Evolutionary conservation across 1,284 basidiomycete genomes (phyloP).

Genomic region (Stereum hirsutum): DNA sequence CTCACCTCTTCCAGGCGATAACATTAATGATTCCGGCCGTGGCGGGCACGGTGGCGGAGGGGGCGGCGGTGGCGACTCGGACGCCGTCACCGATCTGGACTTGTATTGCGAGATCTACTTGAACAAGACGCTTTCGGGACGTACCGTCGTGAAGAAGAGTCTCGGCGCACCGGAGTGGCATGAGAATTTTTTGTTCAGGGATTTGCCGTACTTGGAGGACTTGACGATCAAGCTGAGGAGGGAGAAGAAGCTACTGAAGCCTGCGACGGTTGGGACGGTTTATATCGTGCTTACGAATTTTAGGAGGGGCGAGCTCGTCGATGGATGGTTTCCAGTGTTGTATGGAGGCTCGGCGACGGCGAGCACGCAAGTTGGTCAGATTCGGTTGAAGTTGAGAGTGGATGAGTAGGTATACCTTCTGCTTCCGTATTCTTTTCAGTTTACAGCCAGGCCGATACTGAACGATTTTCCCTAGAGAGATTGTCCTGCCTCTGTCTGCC

Average conservation of each 20-base stretch:
- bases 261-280: conserved; percentile 49
- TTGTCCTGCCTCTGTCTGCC: conserved; percentile 54
- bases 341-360: conserved; percentile 35
- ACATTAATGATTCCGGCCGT: too few species aligned
- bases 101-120: conserved; percentile 64
- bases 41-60: too few species aligned
- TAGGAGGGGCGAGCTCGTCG: conserved; percentile 58
- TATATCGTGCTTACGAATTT: conserved; percentile 61
- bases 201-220: conserved; percentile 62
- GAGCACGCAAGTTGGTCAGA: conserved; percentile 60
- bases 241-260: conserved; percentile 55
- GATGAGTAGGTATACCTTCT: conserved; percentile 59
- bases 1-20: conserved; percentile 9
- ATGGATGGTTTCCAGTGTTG: conserved; percentile 79
- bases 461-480: conserved; percentile 40
- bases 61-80: conserved; percentile 21
- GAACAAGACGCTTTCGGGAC: conserved; percentile 53
- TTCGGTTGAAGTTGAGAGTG: conserved; percentile 61
- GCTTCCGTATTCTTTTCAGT: conserved; percentile 10
- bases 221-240: conserved; percentile 56
- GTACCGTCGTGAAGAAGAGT: conserved; percentile 64
- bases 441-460: conserved; percentile 5
- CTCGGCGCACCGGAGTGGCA: conserved; percentile 66
- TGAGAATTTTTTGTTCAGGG: conserved; percentile 64
- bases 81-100: conserved; percentile 52